These are phyloP conservation scores for Pseudisothecium myosuroides DNA, from an alignment of 225 moss, liverwort and hornwort species.

Conservation along the genomic window DNA sequence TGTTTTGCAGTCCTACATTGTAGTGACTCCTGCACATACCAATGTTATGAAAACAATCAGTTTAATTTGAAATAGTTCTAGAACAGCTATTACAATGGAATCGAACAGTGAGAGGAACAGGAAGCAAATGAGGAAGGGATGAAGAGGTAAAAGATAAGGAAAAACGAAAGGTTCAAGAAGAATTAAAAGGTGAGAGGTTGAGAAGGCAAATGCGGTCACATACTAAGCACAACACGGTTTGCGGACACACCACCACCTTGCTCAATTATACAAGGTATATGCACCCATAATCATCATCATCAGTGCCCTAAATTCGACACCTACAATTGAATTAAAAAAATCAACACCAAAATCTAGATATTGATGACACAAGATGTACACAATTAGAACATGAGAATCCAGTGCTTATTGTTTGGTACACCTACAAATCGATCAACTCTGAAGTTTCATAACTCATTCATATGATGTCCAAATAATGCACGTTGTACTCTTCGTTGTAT, in stretches of 20 bases:
- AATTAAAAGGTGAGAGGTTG: neutral
- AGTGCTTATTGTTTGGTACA: neutral
- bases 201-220: neutral
- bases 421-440: neutral
- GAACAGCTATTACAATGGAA: neutral
- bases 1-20: slow-evolving; percentile 16
- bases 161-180: neutral
- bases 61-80: neutral
- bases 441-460: neutral
- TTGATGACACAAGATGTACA: neutral
- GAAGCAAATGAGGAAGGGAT: too few relatives aligned
- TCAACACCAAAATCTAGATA: neutral
- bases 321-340: neutral
- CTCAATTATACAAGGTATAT: neutral
- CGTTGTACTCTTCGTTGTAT: neutral
- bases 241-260: neutral
- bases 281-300: neutral
- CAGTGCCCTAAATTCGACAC: neutral
- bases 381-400: neutral
- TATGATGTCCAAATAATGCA: neutral
- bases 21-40: slow-evolving; percentile 1
- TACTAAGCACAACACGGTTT: neutral
- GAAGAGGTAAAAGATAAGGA: neutral
- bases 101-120: neutral
- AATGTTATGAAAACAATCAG: neutral